Base-by-base conservation (phyloP, 2,329 filamentous ascomycete species). In the Colletotrichum tamarilloi region DNA sequence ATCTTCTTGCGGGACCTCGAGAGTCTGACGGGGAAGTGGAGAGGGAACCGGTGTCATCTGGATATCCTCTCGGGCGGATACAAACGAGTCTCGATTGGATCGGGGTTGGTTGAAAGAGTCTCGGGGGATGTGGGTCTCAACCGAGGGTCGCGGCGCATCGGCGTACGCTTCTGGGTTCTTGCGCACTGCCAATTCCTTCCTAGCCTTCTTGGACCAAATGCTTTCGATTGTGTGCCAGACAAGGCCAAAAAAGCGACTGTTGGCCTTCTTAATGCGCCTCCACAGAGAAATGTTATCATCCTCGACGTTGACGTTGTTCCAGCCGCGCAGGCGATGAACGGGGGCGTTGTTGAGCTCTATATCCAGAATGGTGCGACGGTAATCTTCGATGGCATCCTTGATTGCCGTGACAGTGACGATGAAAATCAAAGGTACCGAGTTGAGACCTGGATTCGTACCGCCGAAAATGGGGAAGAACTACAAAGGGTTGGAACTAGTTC, bases 391-490 rank as follows among this genome's bases (percentile, higher is more conserved):
- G 22, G 92, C 97, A 81, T 99, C 97, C 83, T 98, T 99, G 82
- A 98, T 90, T 32, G 95, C 92, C 2, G 97, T 99, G 67, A 98
- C 90, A 74, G 90, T 85, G 67, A 99, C 88, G 83, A 99, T 98
- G 79, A 98, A 92, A 77, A 99, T 98, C 76, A 99, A 87, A 66
- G 97, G 97, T 26, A 97, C 95, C 5, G 96, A 92, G 80, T 95
- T 96, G 55, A 99, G 87, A 53, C 94, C 97, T 22, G 97, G 96
- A 80, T 98, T 98, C 38, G 91, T 90, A 75, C 93, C 95, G 78
- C 97, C 97, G 81, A 99, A 99, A 76, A 99, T 98, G 75, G 95
- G 92, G 84, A 98, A 98, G 81, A 97, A 94, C 97, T 98, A 84
- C 28, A 75, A 53, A 38, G 38, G 26, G 68, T 76, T 68, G 68